Evolutionary conservation across 2,329 filamentous ascomycete genomes (phyloP).

Genomic region (Cercospora zeina): DNA sequence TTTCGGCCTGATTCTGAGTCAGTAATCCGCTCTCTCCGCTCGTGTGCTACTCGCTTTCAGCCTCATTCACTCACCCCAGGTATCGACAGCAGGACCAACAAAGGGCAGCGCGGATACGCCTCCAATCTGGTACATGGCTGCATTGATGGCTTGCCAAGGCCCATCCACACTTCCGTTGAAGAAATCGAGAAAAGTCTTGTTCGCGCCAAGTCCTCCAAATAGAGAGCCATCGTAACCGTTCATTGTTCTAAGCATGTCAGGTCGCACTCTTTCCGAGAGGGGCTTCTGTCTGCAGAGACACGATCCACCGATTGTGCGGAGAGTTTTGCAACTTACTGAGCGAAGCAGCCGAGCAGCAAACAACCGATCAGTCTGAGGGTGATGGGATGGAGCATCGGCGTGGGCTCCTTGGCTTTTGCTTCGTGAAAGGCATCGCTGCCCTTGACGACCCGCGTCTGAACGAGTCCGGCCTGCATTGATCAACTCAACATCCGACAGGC

Average conservation of each 20-base stretch:
- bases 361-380: conserved; percentile 33
- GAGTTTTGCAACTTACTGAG: conserved; percentile 29
- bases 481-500: neutral
- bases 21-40: neutral
- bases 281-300: neutral
- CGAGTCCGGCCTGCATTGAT: conserved; percentile 9
- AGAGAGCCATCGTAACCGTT: conserved; percentile 62
- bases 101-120: conserved; percentile 50
- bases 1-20: conserved; percentile 38
- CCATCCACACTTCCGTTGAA: conserved; percentile 48
- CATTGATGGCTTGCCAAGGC: conserved; percentile 48
- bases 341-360: conserved; percentile 44
- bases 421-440: conserved; percentile 58
- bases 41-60: neutral
- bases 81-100: conserved; percentile 49
- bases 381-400: conserved; percentile 29
- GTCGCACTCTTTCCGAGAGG: neutral
- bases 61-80: conserved; percentile 44
- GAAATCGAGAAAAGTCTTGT: conserved; percentile 48
- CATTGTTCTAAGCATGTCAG: conserved; percentile 4
- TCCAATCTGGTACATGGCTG: conserved; percentile 53
- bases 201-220: conserved; percentile 55
- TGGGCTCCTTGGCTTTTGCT: conserved; percentile 57
- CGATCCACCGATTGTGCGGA: neutral
- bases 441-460: conserved; percentile 42